Evolutionary conservation across 192 early-diverging fungal species (phyloP), one percentile per base, ranked within the genome.

Genomic region (Podila epicladia): DNA sequence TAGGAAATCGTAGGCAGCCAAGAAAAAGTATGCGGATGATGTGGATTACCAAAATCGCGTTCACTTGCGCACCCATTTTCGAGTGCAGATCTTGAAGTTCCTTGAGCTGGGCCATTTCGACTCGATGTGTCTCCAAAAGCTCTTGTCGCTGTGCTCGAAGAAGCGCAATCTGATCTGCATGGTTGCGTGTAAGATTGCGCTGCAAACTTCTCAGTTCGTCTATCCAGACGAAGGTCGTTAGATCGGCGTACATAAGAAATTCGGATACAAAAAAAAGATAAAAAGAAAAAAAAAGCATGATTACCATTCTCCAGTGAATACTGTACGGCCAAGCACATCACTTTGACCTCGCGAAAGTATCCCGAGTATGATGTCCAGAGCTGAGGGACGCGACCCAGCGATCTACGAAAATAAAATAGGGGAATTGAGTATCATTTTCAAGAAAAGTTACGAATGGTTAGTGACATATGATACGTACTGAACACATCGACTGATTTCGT

Each of bases 351-450:
- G 8, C 79, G 70, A 72, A 78, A 82, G 65, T 85, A 85, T 17
- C 84, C 79, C 31, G 78, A 82, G 50, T 85, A 85, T 0, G 84
- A 82, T 9, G 74, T 82, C 84, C 84, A 85, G n/a, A 85, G 57
- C 62, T 85, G 84, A 22, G 78, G 71, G 29, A 73, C 67, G 28
- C 64, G 58, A 45, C 75, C 64, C 35, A 82, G 62, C n/a, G 84
- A 73, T 53, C 84, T 73, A 24, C 41, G 59, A 33, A 49, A 41
- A 45, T 4, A 55, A 13, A 15, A n/a, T 26, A 32, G 1, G 17
- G 32, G 2, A 19, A 26, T n/a, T 8, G 28, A 19, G 22, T 64
- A 33, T 20, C n/a, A 22, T 26, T 9, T 19, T 37, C n/a, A 32
- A 37, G 9, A 69, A 64, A 20, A 20, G 0, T 37, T 37, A 26